Conservation (phyloP, 2,329 filamentous ascomycete genomes). For the Aotearoamyces nothofagi region DNA sequence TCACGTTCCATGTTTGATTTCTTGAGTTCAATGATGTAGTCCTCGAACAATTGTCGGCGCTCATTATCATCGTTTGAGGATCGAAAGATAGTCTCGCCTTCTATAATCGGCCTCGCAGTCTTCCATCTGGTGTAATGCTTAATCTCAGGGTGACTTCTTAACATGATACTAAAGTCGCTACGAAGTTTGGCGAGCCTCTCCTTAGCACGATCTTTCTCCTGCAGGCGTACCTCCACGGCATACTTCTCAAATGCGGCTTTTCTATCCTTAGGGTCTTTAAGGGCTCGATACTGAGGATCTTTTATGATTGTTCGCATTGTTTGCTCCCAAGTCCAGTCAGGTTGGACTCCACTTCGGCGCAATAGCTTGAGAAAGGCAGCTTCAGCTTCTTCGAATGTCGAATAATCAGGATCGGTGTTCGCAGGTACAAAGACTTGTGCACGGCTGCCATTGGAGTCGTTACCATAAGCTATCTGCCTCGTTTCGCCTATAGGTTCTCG, state of each 20-base stretch:
- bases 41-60: slow-evolving; percentile 79
- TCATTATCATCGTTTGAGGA: slow-evolving; percentile 80
- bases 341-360: slow-evolving; percentile 68
- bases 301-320: slow-evolving; percentile 74
- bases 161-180: slow-evolving; percentile 89
- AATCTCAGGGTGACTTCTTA: slow-evolving; percentile 92
- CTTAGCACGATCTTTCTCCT: slow-evolving; percentile 90
- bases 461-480: slow-evolving; percentile 41
- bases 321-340: slow-evolving; percentile 89
- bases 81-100: slow-evolving; percentile 89
- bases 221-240: slow-evolving; percentile 71
- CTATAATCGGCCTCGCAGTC: slow-evolving; percentile 84
- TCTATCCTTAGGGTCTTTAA: slow-evolving; percentile 84
- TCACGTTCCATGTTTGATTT: slow-evolving; percentile 68
- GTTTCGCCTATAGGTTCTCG: slow-evolving; percentile 32
- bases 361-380: slow-evolving; percentile 86
- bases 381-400: slow-evolving; percentile 74
- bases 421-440: slow-evolving; percentile 46
- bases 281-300: slow-evolving; percentile 81
- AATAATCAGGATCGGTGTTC: slow-evolving; percentile 62
- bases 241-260: slow-evolving; percentile 92
- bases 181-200: slow-evolving; percentile 85
- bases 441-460: slow-evolving; percentile 30
- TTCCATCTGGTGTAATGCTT: slow-evolving; percentile 96
- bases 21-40: slow-evolving; percentile 77